phyloP scores from a whole-genome alignment of 805 yeast species.

The Kuraishia cidri region DNA sequence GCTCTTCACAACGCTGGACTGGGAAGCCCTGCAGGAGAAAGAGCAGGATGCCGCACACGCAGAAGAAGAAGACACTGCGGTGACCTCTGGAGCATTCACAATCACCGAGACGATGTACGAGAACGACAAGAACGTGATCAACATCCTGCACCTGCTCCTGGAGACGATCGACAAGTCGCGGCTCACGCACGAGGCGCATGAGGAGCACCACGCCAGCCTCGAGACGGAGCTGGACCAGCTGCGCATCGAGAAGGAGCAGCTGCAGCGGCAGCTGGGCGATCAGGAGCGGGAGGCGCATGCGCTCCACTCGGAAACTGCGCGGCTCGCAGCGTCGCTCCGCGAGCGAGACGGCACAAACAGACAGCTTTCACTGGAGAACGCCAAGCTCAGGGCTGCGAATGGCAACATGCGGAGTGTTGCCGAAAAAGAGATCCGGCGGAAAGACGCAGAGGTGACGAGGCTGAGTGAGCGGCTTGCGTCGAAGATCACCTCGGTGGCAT shows the following conservation, averaged over 20 bases:
- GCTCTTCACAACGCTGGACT: background rate
- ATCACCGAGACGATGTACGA: background rate
- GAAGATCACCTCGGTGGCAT: background rate
- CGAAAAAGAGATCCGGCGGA: slow-evolving; percentile 1
- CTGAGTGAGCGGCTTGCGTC: background rate
- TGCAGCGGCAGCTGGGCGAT: background rate
- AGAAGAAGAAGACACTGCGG: background rate
- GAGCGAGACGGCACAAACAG: background rate
- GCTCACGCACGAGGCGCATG: background rate
- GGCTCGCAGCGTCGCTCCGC: background rate
- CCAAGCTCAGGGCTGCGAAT: background rate
- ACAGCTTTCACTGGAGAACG: background rate
- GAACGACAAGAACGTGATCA: slow-evolving; percentile 1
- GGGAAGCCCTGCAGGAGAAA: background rate
- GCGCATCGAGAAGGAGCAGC: background rate
- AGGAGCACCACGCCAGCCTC: background rate
- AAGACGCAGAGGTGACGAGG: background rate
- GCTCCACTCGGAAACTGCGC: too few species aligned
- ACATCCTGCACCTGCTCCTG: background rate
- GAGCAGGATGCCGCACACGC: too few species aligned
- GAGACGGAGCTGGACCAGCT: background rate
- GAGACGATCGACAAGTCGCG: slow-evolving; percentile 1
- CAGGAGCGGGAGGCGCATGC: background rate
- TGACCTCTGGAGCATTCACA: background rate
- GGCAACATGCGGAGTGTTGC: background rate